Conservation (phyloP, 1,284 basidiomycete genomes). For the Pyrrhoderma noxium region DNA sequence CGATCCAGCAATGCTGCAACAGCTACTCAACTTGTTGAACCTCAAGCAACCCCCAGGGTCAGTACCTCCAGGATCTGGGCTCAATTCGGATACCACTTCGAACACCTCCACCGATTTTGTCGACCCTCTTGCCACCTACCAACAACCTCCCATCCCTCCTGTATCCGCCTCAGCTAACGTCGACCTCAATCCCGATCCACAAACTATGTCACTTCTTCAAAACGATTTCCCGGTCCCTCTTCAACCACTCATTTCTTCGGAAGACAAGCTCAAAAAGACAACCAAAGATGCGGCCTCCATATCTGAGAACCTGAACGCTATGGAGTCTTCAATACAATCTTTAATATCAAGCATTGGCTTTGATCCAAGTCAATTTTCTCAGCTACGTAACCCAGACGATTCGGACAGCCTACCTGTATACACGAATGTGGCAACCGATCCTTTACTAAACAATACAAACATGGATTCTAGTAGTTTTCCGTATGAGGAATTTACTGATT, state of each 20-base stretch:
- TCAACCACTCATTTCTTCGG: constrained; percentile 28
- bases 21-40: constrained; percentile 47
- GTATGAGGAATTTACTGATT: constrained; percentile 25
- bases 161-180: neutral
- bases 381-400: constrained; percentile 18
- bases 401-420: neutral
- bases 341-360: constrained; percentile 68
- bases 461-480: neutral
- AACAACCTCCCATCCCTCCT: neutral
- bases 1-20: constrained; percentile 62
- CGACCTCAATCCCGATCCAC: constrained; percentile 11
- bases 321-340: constrained; percentile 66
- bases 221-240: neutral
- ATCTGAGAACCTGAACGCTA: constrained; percentile 62
- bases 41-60: constrained; percentile 34
- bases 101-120: neutral
- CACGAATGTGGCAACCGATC: neutral
- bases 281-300: constrained; percentile 63
- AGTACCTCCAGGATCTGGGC: constrained; percentile 11
- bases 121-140: constrained; percentile 9
- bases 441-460: neutral
- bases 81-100: constrained; percentile 5
- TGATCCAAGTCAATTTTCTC: constrained; percentile 37
- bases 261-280: constrained; percentile 39
- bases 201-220: constrained; percentile 15